Conservation (phyloP, 257 asterid genomes). For the Echium plantagineum region DNA sequence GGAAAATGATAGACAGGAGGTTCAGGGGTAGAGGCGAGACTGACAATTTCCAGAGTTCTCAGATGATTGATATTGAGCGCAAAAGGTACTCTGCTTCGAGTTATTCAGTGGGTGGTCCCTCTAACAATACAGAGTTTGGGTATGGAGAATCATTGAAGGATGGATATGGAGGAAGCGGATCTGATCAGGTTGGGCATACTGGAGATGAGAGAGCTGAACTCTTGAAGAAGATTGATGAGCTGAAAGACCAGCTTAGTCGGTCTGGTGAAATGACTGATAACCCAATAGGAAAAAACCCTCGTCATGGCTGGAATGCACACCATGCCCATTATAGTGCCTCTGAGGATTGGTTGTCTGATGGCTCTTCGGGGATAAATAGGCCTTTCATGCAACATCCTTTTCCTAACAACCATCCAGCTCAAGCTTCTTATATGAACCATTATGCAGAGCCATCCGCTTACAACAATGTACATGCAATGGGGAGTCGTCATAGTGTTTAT, state of each 20-base stretch:
- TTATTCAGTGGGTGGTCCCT: slow-evolving; percentile 26
- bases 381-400: slow-evolving; percentile 18
- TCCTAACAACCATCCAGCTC: slow-evolving; percentile 19
- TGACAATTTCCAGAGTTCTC: slow-evolving; percentile 16
- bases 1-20: slow-evolving; percentile 14
- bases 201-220: slow-evolving; percentile 54
- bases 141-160: slow-evolving; percentile 20
- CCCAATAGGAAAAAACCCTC: slow-evolving; percentile 41
- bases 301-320: slow-evolving; percentile 26
- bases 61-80: slow-evolving; percentile 20
- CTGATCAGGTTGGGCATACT: slow-evolving; percentile 20
- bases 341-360: slow-evolving; percentile 29
- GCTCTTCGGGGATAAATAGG: slow-evolving; percentile 23
- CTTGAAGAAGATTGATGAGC: slow-evolving; percentile 57
- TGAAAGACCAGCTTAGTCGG: slow-evolving; percentile 40
- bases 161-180: slow-evolving; percentile 20
- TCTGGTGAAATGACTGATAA: slow-evolving; percentile 38
- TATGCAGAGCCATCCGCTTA: slow-evolving; percentile 28
- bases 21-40: slow-evolving; percentile 16
- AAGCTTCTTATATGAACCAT: slow-evolving; percentile 29
- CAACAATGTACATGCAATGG: slow-evolving; percentile 35
- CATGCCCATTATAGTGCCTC: slow-evolving; percentile 36
- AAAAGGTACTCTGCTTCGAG: slow-evolving; percentile 14
- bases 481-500: slow-evolving; percentile 35
- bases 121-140: slow-evolving; percentile 22